Evolutionary conservation across 164 flowering plant species (phyloP).

Genomic region (Magnolia sinica): DNA sequence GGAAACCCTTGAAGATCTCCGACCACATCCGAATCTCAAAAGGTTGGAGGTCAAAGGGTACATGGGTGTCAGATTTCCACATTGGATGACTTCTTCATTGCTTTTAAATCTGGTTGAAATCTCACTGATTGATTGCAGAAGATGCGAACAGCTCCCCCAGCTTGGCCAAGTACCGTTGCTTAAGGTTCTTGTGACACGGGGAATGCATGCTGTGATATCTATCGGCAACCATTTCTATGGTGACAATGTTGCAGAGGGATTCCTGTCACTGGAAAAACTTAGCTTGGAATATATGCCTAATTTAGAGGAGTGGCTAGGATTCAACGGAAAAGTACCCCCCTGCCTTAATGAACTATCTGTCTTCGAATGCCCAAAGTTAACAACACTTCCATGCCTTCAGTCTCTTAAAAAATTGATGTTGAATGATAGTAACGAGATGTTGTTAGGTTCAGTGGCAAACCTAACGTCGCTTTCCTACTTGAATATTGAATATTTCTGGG

Average conservation of each 20-base stretch:
- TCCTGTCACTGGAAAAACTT: slow-evolving; percentile 12
- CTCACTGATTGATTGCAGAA: neutral
- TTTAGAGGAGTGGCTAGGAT: slow-evolving; percentile 15
- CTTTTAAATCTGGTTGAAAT: neutral
- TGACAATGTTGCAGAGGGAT: neutral
- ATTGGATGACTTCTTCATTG: neutral
- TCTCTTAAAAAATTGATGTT: neutral
- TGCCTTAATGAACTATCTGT: slow-evolving; percentile 5
- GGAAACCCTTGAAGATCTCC: neutral
- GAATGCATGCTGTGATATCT: too few species aligned
- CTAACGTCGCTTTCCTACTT: too few species aligned
- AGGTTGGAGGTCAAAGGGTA: neutral
- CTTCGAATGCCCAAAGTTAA: slow-evolving; percentile 14
- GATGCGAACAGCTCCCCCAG: neutral
- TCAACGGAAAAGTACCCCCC: neutral
- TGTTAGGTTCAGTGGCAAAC: too few species aligned
- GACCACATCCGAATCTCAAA: neutral
- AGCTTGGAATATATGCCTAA: slow-evolving; percentile 2
- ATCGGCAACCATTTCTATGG: neutral
- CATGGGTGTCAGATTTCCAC: neutral
- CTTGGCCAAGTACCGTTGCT: neutral
- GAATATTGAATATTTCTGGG: too few species aligned
- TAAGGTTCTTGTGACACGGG: too few species aligned
- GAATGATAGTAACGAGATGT: neutral
- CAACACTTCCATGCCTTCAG: neutral